phyloP scores from a whole-genome alignment of 768 basidiomycete species.

The Tylopilus sp. region DNA sequence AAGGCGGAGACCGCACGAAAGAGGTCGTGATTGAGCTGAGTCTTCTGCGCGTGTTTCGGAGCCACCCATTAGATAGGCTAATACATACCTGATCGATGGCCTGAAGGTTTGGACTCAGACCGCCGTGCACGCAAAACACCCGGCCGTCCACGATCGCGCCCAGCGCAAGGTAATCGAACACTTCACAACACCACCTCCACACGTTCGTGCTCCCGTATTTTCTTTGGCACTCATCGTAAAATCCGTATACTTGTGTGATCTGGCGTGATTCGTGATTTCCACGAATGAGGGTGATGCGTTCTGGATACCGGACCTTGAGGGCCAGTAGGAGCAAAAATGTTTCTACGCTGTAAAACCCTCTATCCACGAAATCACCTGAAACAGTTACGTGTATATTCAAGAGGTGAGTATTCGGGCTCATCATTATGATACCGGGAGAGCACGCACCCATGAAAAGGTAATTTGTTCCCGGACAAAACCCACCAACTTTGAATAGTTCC shows the following conservation, averaged over 20 bases:
- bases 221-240: constrained; percentile 94
- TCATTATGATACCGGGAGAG: neutral
- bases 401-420: constrained; percentile 3
- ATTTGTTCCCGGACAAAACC: constrained; percentile 88
- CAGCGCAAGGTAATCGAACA: constrained; percentile 94
- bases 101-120: constrained; percentile 84
- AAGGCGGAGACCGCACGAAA: constrained; percentile 14
- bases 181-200: constrained; percentile 98
- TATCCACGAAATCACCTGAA: constrained; percentile 95
- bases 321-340: constrained; percentile 93
- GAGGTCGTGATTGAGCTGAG: constrained; percentile 22
- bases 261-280: constrained; percentile 98
- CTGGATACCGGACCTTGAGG: constrained; percentile 95
- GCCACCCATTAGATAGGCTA: constrained; percentile 13
- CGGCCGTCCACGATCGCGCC: constrained; percentile 96
- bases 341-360: constrained; percentile 96
- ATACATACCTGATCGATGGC: constrained; percentile 80
- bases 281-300: constrained; percentile 93
- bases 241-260: constrained; percentile 94
- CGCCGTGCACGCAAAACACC: constrained; percentile 97
- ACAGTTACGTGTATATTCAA: constrained; percentile 5
- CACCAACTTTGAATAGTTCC: constrained; percentile 92
- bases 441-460: constrained; percentile 92
- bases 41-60: constrained; percentile 15
- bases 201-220: constrained; percentile 94